phyloP scores from a whole-genome alignment of 768 basidiomycete genomes.

The Lactarius vividus region DNA sequence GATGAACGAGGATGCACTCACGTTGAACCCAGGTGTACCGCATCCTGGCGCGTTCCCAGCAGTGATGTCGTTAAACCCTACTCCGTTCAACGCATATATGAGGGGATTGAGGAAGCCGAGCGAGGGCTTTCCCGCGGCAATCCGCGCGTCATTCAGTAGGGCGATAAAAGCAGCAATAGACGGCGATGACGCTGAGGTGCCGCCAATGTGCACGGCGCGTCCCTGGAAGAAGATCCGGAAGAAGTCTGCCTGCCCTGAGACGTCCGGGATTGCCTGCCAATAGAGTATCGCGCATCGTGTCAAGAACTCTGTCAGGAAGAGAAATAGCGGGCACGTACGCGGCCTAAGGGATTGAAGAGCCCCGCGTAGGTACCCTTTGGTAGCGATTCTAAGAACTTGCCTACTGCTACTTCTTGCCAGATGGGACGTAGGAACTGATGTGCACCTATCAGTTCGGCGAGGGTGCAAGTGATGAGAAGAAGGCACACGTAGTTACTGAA shows the following conservation, averaged over 20 bases:
- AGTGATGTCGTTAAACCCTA: slow-evolving; percentile 58
- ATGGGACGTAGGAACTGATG: slow-evolving; percentile 48
- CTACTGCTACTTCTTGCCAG: slow-evolving; percentile 51
- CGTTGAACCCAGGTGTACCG: slow-evolving; percentile 64
- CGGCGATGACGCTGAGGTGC: slow-evolving; percentile 60
- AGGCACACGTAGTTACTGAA: slow-evolving; percentile 63
- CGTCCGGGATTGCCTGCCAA: slow-evolving; percentile 53
- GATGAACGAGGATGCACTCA: slow-evolving; percentile 32
- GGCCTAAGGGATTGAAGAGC: slow-evolving; percentile 55
- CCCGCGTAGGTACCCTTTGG: slow-evolving; percentile 49
- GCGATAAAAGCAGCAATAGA: slow-evolving; percentile 51
- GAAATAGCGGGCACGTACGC: slow-evolving; percentile 40
- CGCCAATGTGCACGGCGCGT: slow-evolving; percentile 37
- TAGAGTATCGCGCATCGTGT: background rate
- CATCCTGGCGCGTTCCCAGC: slow-evolving; percentile 49
- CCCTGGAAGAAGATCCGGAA: slow-evolving; percentile 48
- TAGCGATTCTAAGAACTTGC: slow-evolving; percentile 41
- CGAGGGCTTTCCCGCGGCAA: slow-evolving; percentile 41
- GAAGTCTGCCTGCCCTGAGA: slow-evolving; percentile 49
- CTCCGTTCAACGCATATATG: slow-evolving; percentile 40
- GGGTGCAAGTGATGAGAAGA: background rate
- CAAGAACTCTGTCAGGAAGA: too few relatives aligned
- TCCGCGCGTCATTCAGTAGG: slow-evolving; percentile 52
- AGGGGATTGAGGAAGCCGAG: slow-evolving; percentile 43
- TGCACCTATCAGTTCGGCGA: background rate